Evolutionary conservation across 192 early-diverging fungal genomes (phyloP).

Genomic region (Coemansia sp.): DNA sequence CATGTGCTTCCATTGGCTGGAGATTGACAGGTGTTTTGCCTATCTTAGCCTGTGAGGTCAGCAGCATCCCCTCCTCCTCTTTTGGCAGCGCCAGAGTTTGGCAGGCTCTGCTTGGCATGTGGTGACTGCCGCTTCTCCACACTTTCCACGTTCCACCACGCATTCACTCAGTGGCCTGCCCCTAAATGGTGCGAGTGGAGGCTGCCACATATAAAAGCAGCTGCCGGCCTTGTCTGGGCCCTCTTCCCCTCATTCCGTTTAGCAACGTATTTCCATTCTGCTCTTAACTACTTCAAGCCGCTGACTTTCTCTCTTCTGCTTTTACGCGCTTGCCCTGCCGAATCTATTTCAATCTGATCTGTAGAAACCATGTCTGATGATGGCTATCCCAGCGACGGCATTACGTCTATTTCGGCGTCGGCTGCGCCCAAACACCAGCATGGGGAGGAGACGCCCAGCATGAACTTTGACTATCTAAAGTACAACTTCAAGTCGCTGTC

Average conservation of each 20-base stretch:
- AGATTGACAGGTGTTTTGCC: conserved; percentile 9
- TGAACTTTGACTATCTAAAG: conserved; percentile 56
- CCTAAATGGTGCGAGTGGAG: background rate
- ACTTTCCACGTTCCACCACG: background rate
- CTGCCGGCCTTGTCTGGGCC: too few species aligned
- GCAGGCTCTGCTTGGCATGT: background rate
- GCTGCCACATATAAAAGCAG: background rate
- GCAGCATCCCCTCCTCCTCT: conserved; percentile 10
- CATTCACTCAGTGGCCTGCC: background rate
- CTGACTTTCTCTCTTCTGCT: background rate
- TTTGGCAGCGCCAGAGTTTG: background rate
- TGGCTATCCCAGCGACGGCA: conserved; percentile 36
- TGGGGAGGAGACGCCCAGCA: conserved; percentile 30
- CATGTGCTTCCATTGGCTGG: conserved; percentile 2
- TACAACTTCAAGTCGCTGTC: conserved; percentile 56
- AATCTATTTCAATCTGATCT: background rate
- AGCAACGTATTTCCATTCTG: background rate
- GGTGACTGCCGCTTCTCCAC: background rate
- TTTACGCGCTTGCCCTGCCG: background rate
- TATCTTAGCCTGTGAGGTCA: background rate
- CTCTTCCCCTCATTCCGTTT: background rate
- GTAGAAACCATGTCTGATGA: conserved; percentile 39
- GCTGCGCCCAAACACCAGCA: conserved; percentile 25
- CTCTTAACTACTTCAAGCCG: background rate
- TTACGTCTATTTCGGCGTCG: conserved; percentile 37